Evolutionary conservation across 768 basidiomycete species (phyloP), one percentile per base, ranked within the genome.

Genomic region (Tubosaeta sp.): DNA sequence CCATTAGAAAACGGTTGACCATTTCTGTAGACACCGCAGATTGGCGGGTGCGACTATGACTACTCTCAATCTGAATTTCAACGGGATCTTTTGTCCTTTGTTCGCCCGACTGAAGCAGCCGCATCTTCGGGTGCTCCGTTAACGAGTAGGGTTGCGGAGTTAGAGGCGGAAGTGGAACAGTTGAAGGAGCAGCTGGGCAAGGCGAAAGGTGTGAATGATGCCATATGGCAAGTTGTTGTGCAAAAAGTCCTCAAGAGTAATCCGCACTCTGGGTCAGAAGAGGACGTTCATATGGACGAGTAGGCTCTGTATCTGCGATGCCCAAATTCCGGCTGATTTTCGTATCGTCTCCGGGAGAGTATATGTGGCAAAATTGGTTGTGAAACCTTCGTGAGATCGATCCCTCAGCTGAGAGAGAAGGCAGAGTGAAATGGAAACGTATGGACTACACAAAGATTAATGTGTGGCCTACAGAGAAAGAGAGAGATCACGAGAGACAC

Each of bases 171-270:
- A 67, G 77, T 93, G 8, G 75, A 74, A 44, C 70, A 67, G 22
- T 67, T 95, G 51, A 79, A 76, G 41, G 79, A 81, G 41, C 85
- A 92, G 54, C 72, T 97, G 6, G 81, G 81, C 24, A 85, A 83
- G 64, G 94, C 94, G 5, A 91, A 93, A 62, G 82, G 86, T n/a
- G 77, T 96, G 52, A 97, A 96, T 59, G 92, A 96, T 62, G 76
- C 79, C 46, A 95, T 96, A 86, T 96, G 94, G 94, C 86, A 89
- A 57, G 81, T 78, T 3, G 80, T 93, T 1, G 87, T 94, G 25
- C 83, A 87, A 56, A 78, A 71, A 40, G 69, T 84, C 13, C 69
- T 86, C 3, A 63, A 67, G n/a, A 38, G 54, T 14, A 18, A 32
- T 16, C 14, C 49, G 10, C 34, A 45, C 25, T 21, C 45, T 27